phyloP scores from a whole-genome alignment of 306 rosid species.

The Comarum palustre region DNA sequence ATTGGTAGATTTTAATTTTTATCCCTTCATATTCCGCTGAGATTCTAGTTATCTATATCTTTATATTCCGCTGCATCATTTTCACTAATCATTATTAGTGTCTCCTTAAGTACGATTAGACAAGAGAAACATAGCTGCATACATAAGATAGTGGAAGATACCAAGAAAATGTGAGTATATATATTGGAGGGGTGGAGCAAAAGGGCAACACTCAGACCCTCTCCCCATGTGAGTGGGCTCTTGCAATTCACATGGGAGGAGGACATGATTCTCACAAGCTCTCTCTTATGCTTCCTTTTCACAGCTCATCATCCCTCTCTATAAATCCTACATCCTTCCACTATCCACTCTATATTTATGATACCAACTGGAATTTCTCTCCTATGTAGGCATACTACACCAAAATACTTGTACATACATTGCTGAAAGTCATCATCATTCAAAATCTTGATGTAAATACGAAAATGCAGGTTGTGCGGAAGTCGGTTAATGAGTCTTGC shows the following conservation, averaged over 20 bases:
- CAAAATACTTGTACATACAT: slow-evolving; percentile 24
- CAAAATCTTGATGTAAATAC: not conserved
- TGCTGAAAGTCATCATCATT: not conserved
- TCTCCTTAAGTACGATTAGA: slow-evolving; percentile 34
- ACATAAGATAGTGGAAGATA: slow-evolving; percentile 48
- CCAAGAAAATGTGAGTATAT: slow-evolving; percentile 16
- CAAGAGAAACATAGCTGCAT: slow-evolving; percentile 35
- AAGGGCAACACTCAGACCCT: slow-evolving; percentile 30
- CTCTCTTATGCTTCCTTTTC: slow-evolving; percentile 36
- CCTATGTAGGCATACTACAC: slow-evolving; percentile 12
- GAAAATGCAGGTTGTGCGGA: not conserved
- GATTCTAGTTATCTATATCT: no score
- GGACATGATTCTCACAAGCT: slow-evolving; percentile 51
- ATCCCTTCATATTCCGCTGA: no score
- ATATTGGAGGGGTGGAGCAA: slow-evolving; percentile 17
- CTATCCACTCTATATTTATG: slow-evolving; percentile 19
- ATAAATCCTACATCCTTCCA: slow-evolving; percentile 32
- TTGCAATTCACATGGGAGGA: slow-evolving; percentile 87
- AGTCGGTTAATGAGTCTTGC: not conserved
- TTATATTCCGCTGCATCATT: no score
- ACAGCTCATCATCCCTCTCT: slow-evolving; percentile 63
- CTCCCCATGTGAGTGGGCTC: slow-evolving; percentile 70
- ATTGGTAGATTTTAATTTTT: no score
- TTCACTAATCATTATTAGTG: slow-evolving; percentile 62
- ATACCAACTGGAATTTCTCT: slow-evolving; percentile 30